Evolutionary conservation across 805 yeast species (phyloP).

Genomic region (Cyberlindnera samutprakarnensis): DNA sequence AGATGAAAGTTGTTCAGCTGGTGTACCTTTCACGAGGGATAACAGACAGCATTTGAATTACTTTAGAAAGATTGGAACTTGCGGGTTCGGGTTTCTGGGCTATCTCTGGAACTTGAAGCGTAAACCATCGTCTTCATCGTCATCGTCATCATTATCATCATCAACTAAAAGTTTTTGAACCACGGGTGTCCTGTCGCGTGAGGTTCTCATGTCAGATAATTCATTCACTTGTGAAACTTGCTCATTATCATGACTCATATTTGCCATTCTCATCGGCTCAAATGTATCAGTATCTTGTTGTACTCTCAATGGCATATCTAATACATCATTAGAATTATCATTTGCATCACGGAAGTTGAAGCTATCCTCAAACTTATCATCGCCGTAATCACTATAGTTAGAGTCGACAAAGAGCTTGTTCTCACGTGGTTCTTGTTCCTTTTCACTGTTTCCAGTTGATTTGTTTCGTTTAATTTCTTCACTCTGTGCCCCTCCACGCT

Average conservation of each 20-base stretch:
- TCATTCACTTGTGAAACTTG: too few relatives aligned
- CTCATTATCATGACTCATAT: not conserved
- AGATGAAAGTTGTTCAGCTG: conserved; percentile 43
- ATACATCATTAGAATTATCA: too few relatives aligned
- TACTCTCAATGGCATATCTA: too few relatives aligned
- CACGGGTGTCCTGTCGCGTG: too few relatives aligned
- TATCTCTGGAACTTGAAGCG: conserved; percentile 25
- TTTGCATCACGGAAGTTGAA: too few relatives aligned
- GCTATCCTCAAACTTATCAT: conserved; percentile 1
- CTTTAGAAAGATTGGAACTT: conserved; percentile 22
- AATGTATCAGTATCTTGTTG: not conserved
- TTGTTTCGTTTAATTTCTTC: not conserved
- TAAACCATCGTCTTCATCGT: conserved; percentile 28
- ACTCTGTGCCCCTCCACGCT: conserved; percentile 3
- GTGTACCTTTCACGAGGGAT: conserved; percentile 13
- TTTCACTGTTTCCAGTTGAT: not conserved
- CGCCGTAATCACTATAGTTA: conserved; percentile 11
- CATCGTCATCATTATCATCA: conserved; percentile 20
- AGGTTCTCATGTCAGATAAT: too few relatives aligned
- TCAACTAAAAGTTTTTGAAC: too few relatives aligned
- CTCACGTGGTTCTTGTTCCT: too few relatives aligned
- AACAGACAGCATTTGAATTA: conserved; percentile 22
- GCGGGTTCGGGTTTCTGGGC: conserved; percentile 15
- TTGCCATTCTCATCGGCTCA: not conserved
- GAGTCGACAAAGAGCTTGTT: conserved; percentile 14